Evolutionary conservation across 345 rosid genomes (phyloP).

Genomic region (Gossypium ekmanianum): DNA sequence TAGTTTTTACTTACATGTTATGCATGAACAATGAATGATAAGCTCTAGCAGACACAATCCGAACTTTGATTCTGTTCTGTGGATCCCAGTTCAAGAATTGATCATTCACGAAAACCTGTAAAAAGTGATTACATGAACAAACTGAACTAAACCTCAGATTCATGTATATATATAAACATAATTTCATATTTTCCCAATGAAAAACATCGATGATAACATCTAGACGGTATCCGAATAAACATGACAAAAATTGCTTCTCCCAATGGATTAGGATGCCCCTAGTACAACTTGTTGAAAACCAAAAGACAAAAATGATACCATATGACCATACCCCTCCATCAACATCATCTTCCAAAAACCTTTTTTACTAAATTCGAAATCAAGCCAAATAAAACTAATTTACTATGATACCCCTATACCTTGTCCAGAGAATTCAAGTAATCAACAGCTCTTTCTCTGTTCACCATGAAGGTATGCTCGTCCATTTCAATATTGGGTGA

Average conservation of each 20-base stretch:
- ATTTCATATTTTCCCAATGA: too few species aligned
- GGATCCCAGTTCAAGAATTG: constrained; percentile 97
- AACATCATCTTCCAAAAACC: constrained; percentile 12
- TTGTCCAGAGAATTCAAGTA: constrained; percentile 96
- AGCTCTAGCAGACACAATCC: constrained; percentile 97
- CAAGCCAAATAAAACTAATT: background rate
- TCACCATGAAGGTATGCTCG: constrained; percentile 90
- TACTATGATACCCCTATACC: constrained; percentile 58
- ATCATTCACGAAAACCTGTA: constrained; percentile 88
- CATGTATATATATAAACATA: background rate
- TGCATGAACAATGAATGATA: constrained; percentile 99
- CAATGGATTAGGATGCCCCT: constrained; percentile 8
- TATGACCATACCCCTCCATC: background rate
- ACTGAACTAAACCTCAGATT: background rate
- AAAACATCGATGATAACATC: too few species aligned
- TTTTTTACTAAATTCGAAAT: too few species aligned
- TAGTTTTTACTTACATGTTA: constrained; percentile 74
- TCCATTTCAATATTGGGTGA: constrained; percentile 99
- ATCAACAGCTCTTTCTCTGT: constrained; percentile 98
- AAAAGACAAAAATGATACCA: constrained; percentile 28
- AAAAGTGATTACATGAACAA: background rate
- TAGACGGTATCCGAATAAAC: too few species aligned
- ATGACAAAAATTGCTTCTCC: constrained; percentile 32
- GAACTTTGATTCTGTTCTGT: constrained; percentile 83
- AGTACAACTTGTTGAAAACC: constrained; percentile 10